Base-by-base conservation (phyloP, 1,139 yeast species). In the Scheffersomyces segobiensis region DNA sequence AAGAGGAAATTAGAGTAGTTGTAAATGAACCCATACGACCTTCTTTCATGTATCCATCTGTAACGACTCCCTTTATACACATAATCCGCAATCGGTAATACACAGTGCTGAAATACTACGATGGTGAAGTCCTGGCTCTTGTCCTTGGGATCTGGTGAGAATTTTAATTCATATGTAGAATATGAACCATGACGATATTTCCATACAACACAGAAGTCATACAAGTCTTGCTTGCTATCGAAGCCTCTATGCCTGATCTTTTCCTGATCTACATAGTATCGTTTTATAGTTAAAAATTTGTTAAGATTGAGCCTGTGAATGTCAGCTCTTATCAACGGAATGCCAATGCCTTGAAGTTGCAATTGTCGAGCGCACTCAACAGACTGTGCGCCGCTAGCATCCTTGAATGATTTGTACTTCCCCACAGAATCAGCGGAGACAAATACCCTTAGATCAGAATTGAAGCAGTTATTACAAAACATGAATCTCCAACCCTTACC, bases 81-180 rank as follows among this genome's bases (percentile, higher is more conserved):
- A 20, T 60, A 60, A 49, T 60, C 62, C 22, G 55, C 52, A 19
- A 60, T 56, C 7, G 62, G 62, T 51, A 56, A 46, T 1, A 56
- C 24, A 46, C 56, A 47, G 51, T 59, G 63, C 50, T 54, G 50
- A 46, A 60, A 57, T 12, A 59, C 46, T 48, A 51, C 60, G 53
- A 57, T 52, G 56, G 50, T 39, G 57, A 57, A 50, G 46, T 48
- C 46, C 54, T 55, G 8, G 46, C 52, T 54, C 20, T 18, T 26
- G 14, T 59, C 55, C 22, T 51, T 18, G 10, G 51, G 52, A 7
- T 56, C 57, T 3, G 49, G 54, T 10, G 51, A 24, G 24, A 60
- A 56, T 12, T 47, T 46, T 22, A 60, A 26, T 20, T 47, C 48
- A 49, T 55, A 60, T 5, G 55, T 46, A 46, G 51, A 49, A 49